Base-by-base conservation (phyloP, 2,329 filamentous ascomycete species). In the Pyrenophora seminiperda region DNA sequence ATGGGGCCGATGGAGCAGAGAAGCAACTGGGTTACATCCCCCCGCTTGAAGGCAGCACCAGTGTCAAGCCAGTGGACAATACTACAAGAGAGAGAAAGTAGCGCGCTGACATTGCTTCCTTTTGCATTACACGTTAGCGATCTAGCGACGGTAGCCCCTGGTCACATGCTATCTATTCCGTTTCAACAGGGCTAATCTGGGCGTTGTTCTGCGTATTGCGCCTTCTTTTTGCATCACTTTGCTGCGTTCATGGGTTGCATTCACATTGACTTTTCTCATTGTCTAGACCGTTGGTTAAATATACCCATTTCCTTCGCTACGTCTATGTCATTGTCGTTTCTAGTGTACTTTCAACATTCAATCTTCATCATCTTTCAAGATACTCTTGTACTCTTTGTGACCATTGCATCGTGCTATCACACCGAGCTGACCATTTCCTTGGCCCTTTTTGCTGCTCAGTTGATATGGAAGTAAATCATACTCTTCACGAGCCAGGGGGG, bases 11-110 rank as follows among this genome's bases (percentile, higher is more conserved):
- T 1, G 17, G 31, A 2, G 22, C 41, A n/a, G 63, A 66, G 47
- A 63, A 65, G 56, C 59, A 65, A 45, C 37, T 67, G 7, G 66
- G 66, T 33, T 54, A 60, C 27, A 69, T 70, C 11, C 63, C 66
- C 24, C 66, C 66, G 3, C 56, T 70, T 13, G 67, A 70, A 15
- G 67, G 65, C 31, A 66, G 58, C 24, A 64, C 66, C 9, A 64
- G 54, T 17, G 44, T 62, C 24, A 61, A 57, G 41, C 48, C 56
- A 10, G 50, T 53, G 2, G 56, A 59, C 19, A 60, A 60, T 15
- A 60, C 59, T 3, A 54, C 47, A 5, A 52, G 55, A 29, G 58
- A 65, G 55, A 54, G 60, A 30, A 62, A 59, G 46, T 63, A 56
- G 42, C 15, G 15, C 31, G 18, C 37, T 49, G 33, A 49, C 29